A percentile compares a stretch with the other conserved stretches of the same genome.
These are phyloP conservation scores for Neltuma alba DNA, from an alignment of 306 rosid species.

Conservation along the genomic window DNA sequence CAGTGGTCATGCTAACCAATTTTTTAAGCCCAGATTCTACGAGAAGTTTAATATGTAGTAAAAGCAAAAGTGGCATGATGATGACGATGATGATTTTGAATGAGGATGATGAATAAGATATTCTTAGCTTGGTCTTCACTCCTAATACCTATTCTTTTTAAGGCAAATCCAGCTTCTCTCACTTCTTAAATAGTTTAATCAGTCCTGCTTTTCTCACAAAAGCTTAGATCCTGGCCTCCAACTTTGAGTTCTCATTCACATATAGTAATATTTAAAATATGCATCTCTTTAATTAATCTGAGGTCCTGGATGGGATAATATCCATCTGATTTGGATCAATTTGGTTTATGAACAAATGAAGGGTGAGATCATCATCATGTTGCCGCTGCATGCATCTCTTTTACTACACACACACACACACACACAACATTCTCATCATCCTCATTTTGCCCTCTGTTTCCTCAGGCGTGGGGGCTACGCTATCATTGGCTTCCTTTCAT, in stretches of 20 bases:
- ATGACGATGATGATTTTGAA: background rate
- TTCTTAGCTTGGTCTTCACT: conserved; percentile 32
- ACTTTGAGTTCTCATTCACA: background rate
- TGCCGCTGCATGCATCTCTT: conserved; percentile 46
- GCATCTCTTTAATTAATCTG: background rate
- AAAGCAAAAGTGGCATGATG: background rate
- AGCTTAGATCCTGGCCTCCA: background rate
- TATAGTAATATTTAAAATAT: background rate
- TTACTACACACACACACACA: conserved; percentile 43
- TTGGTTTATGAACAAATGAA: background rate
- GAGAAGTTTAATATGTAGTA: background rate
- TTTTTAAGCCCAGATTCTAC: background rate
- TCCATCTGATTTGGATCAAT: background rate
- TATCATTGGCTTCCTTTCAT: conserved; percentile 43
- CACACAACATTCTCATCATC: conserved; percentile 30
- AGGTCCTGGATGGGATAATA: background rate
- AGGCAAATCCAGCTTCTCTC: background rate
- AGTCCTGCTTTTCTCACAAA: background rate
- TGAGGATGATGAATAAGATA: background rate
- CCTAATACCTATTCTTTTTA: background rate
- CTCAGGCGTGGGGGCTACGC: conserved; percentile 60
- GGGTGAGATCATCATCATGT: conserved; percentile 51
- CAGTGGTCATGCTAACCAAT: background rate
- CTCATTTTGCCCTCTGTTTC: background rate
- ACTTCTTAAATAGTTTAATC: background rate